phyloP scores from a whole-genome alignment of 2,329 filamentous ascomycete species.

The Hymenoscyphus infarciens region DNA sequence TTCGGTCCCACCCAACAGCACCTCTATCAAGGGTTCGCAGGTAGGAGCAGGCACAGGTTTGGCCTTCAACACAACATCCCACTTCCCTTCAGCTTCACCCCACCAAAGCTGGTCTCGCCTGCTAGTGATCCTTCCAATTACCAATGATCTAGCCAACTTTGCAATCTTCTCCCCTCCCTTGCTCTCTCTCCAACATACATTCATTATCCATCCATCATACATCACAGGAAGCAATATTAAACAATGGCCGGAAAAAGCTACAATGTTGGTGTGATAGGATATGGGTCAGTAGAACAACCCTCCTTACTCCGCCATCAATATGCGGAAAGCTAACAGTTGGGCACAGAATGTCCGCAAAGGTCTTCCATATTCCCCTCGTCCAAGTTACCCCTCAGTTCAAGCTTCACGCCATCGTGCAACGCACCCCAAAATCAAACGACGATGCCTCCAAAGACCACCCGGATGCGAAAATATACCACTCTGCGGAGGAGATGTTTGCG shows the following conservation, averaged over 20 bases:
- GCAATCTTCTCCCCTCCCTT: slow-evolving; percentile 2
- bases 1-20: too few species aligned
- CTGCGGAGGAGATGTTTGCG: slow-evolving; percentile 58
- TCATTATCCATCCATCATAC: background rate
- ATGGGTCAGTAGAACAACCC: slow-evolving; percentile 37
- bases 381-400: slow-evolving; percentile 58
- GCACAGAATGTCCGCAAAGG: slow-evolving; percentile 60
- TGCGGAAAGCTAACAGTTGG: slow-evolving; percentile 13
- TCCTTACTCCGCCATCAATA: background rate
- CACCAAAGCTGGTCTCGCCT: background rate
- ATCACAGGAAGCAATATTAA: background rate
- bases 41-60: background rate
- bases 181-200: background rate
- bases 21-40: background rate
- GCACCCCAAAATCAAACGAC: slow-evolving; percentile 59
- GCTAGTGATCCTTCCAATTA: background rate
- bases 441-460: slow-evolving; percentile 69
- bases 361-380: slow-evolving; percentile 83
- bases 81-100: background rate
- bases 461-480: slow-evolving; percentile 59
- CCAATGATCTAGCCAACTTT: background rate
- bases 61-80: background rate
- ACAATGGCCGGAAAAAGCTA: slow-evolving; percentile 40
- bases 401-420: slow-evolving; percentile 73
- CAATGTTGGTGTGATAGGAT: slow-evolving; percentile 58